Conservation (phyloP, 768 basidiomycete genomes). For the Termitomyces sp. region DNA sequence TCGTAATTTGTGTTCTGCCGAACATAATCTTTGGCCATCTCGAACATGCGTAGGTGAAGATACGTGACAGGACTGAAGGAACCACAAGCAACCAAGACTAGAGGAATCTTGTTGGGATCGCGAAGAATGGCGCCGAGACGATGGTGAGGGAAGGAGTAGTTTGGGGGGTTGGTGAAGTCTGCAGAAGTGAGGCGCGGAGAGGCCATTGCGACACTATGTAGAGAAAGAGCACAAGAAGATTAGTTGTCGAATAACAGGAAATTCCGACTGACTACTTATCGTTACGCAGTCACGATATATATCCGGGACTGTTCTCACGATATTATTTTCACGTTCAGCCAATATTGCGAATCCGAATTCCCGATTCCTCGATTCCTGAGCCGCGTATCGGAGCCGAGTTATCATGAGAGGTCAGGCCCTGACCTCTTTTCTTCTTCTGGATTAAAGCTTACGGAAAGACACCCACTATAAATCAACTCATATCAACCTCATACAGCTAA, state of each 20-base stretch:
- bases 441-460: no score
- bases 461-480: no score
- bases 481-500: no score
- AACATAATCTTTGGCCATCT: constrained; percentile 97
- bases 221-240: constrained; percentile 6
- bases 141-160: constrained; percentile 66
- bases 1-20: constrained; percentile 91
- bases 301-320: constrained; percentile 2
- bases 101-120: constrained; percentile 70
- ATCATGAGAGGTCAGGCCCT: no score
- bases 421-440: no score
- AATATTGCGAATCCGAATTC: no score
- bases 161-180: constrained; percentile 59
- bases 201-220: constrained; percentile 20
- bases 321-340: no score
- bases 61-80: constrained; percentile 99
- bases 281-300: not conserved
- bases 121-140: constrained; percentile 56
- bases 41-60: constrained; percentile 98
- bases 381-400: no score
- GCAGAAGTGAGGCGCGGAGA: constrained; percentile 28
- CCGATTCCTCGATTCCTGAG: not conserved
- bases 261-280: not conserved
- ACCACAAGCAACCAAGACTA: constrained; percentile 95
- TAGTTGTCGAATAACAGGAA: constrained; percentile 2